phyloP scores from a whole-genome alignment of 306 rosid genomes.

The Prunus mume region DNA sequence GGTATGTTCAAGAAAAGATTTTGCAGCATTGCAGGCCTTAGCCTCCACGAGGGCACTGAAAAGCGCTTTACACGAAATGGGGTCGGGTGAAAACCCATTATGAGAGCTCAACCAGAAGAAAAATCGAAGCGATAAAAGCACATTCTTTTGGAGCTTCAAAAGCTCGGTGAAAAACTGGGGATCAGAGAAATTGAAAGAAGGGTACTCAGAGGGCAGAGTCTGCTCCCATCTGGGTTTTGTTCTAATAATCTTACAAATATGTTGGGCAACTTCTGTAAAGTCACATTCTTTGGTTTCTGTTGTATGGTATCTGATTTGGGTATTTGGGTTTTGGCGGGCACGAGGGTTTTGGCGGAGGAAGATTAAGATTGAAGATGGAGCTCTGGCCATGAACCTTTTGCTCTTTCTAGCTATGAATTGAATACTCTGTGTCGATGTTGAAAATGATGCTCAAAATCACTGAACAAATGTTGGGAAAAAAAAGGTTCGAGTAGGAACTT shows the following conservation, averaged over 20 bases:
- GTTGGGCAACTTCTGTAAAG: conserved; percentile 31
- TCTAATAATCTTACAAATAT: conserved; percentile 55
- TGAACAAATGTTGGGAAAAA: not conserved
- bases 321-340: conserved; percentile 8
- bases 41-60: conserved; percentile 61
- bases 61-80: conserved; percentile 40
- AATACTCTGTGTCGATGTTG: not conserved
- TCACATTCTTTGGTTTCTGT: conserved; percentile 35
- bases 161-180: conserved; percentile 49
- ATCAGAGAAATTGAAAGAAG: conserved; percentile 55
- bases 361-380: conserved; percentile 22
- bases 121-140: conserved; percentile 65
- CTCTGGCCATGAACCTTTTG: conserved; percentile 27
- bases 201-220: conserved; percentile 54
- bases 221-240: conserved; percentile 69
- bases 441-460: not conserved
- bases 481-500: not conserved
- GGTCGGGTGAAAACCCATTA: conserved; percentile 44
- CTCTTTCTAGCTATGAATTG: conserved; percentile 1
- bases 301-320: conserved; percentile 40
- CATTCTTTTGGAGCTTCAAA: conserved; percentile 51
- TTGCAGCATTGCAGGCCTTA: conserved; percentile 53
- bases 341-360: conserved; percentile 35
- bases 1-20: conserved; percentile 37
- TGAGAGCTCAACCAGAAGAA: conserved; percentile 61